Percentiles rank a stretch among this genome's conserved stretches.
phyloP scores from a whole-genome alignment of 352 stramenopile genomes.

The Achlya hypogyna region DNA sequence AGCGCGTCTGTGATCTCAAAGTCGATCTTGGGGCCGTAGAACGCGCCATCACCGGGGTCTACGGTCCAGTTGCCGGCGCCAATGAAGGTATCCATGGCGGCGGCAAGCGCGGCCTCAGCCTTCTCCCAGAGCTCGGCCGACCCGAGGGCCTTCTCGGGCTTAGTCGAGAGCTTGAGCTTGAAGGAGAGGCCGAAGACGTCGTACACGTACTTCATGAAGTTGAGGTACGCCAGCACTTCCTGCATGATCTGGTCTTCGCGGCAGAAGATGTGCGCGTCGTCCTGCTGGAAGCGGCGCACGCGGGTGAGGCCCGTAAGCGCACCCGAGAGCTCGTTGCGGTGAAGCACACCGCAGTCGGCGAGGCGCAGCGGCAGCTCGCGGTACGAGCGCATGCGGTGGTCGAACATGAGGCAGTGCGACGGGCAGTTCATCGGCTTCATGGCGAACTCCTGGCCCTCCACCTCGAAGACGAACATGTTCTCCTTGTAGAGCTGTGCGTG shows the following conservation, averaged over 20 bases:
- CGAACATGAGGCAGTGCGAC: slow-evolving; percentile 98
- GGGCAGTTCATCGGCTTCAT: slow-evolving; percentile 99
- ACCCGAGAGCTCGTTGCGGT: slow-evolving; percentile 94
- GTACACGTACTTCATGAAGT: slow-evolving; percentile 99
- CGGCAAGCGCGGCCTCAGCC: slow-evolving; percentile 51
- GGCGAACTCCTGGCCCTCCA: slow-evolving; percentile 90
- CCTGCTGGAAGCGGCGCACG: slow-evolving; percentile 95
- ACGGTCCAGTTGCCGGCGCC: slow-evolving; percentile 93
- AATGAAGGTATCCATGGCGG: slow-evolving; percentile 92
- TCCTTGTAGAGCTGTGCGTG: slow-evolving; percentile 98
- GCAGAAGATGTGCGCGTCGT: slow-evolving; percentile 98
- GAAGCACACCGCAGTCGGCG: slow-evolving; percentile 97
- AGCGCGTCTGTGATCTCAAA: slow-evolving; percentile 97
- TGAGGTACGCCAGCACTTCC: slow-evolving; percentile 84
- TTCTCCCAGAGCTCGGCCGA: slow-evolving; percentile 90
- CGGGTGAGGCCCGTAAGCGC: slow-evolving; percentile 95
- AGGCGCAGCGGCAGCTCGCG: slow-evolving; percentile 94
- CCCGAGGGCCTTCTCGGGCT: slow-evolving; percentile 95
- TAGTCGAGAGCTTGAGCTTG: slow-evolving; percentile 95
- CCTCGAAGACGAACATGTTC: slow-evolving; percentile 98
- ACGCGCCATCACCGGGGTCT: slow-evolving; percentile 96
- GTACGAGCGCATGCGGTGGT: slow-evolving; percentile 88
- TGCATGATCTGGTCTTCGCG: slow-evolving; percentile 85
- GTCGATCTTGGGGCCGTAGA: slow-evolving; percentile 99
- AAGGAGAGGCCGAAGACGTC: slow-evolving; percentile 96